Conservation (phyloP, 2,329 filamentous ascomycete genomes). For the Arthrobotrys sphaeroides region DNA sequence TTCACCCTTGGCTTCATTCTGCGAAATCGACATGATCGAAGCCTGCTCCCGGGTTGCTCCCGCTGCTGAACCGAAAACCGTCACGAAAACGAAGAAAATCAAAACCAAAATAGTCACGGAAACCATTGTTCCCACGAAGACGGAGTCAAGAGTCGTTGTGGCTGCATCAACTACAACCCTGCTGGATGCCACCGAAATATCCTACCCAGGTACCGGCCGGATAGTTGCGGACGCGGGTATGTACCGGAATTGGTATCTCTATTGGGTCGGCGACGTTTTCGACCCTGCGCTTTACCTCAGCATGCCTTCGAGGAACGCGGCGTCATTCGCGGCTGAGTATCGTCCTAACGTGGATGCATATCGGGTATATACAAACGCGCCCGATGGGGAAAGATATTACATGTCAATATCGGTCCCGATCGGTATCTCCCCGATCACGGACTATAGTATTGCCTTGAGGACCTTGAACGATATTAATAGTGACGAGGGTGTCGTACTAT, state of each 20-base stretch:
- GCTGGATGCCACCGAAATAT: conserved; percentile 19
- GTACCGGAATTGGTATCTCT: conserved; percentile 35
- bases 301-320: neutral
- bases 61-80: neutral
- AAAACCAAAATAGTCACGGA: neutral
- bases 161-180: conserved; percentile 21
- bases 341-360: conserved; percentile 22
- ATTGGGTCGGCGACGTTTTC: conserved; percentile 6
- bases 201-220: conserved; percentile 23
- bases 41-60: conserved; percentile 19
- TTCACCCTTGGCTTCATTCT: conserved; percentile 3
- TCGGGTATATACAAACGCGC: conserved; percentile 2
- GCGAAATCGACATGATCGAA: conserved; percentile 20
- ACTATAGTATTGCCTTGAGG: conserved; percentile 23
- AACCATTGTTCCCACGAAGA: neutral
- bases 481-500: conserved; percentile 26
- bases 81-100: neutral
- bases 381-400: conserved; percentile 28
- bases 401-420: conserved; percentile 28
- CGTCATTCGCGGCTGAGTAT: conserved; percentile 19
- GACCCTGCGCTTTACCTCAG: conserved; percentile 24
- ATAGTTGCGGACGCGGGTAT: conserved; percentile 12
- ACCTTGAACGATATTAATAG: conserved; percentile 42
- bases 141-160: neutral
- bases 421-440: neutral